Evolutionary conservation across 129 eudicot species (phyloP).

Genomic region (Flaveria brownii): DNA sequence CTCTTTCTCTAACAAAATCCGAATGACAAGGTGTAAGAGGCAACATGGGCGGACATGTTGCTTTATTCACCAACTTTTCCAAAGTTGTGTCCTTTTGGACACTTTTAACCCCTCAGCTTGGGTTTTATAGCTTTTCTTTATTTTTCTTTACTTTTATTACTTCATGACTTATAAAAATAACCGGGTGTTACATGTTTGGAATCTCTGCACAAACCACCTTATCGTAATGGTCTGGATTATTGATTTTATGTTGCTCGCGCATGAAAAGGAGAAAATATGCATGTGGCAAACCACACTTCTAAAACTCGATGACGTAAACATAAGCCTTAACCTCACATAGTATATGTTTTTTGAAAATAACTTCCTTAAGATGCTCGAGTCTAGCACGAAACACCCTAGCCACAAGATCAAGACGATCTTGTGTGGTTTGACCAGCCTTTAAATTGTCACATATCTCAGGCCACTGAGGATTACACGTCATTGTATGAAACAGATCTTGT

Average conservation of each 20-base stretch:
- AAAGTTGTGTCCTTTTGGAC: no score
- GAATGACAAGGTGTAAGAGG: no score
- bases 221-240: constrained; percentile 9
- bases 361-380: background rate
- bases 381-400: background rate
- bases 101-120: no score
- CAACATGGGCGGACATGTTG: no score
- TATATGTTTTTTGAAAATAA: constrained; percentile 15
- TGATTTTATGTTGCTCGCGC: background rate
- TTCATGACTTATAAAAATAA: no score
- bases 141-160: no score
- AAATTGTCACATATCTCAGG: background rate
- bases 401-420: background rate
- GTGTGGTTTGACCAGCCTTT: background rate
- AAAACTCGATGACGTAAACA: constrained; percentile 22
- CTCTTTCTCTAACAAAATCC: no score
- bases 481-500: no score
- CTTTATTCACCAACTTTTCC: no score
- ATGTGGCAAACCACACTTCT: constrained; percentile 20
- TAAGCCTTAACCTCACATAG: constrained; percentile 19
- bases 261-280: constrained; percentile 9
- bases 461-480: background rate
- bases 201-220: constrained; percentile 14
- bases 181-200: background rate
- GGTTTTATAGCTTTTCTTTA: no score